Percentiles rank a stretch among this genome's conserved stretches.
phyloP scores from a whole-genome alignment of 805 yeast species.

The Candida andamanensis region DNA sequence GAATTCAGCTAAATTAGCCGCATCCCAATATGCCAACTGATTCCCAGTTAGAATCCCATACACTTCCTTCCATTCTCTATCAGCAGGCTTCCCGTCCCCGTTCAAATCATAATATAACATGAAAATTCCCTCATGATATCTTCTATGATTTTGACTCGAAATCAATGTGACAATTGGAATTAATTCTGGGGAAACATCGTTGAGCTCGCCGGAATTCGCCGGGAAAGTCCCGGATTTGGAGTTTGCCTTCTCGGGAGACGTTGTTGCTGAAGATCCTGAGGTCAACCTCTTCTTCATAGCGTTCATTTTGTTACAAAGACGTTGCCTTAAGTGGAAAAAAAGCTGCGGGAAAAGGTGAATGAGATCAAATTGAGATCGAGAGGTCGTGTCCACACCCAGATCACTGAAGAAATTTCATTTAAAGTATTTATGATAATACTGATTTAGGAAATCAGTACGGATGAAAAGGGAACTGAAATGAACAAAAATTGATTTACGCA shows the following conservation, averaged over 20 bases:
- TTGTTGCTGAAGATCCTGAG: constrained; percentile 11
- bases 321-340: no score
- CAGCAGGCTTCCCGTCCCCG: constrained; percentile 82
- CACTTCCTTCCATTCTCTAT: constrained; percentile 86
- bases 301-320: no score
- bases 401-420: no score
- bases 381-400: no score
- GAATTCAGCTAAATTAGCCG: constrained; percentile 53
- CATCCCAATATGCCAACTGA: constrained; percentile 91
- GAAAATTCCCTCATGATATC: constrained; percentile 72
- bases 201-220: constrained; percentile 9
- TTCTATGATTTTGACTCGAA: constrained; percentile 68
- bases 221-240: constrained; percentile 3
- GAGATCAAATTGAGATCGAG: no score
- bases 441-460: no score
- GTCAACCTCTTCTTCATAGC: constrained; percentile 22
- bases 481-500: no score
- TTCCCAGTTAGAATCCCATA: constrained; percentile 89
- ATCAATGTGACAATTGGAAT: constrained; percentile 70
- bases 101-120: constrained; percentile 69
- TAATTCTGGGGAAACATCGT: constrained; percentile 42
- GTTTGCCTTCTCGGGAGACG: constrained; percentile 9
- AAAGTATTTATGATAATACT: no score
- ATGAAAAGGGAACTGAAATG: no score
- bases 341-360: no score